Percentiles rank a stretch among this genome's conserved stretches.
These are phyloP conservation scores for Nothomitra cinnamomea DNA, from an alignment of 2,329 filamentous ascomycete species.

Conservation along the genomic window DNA sequence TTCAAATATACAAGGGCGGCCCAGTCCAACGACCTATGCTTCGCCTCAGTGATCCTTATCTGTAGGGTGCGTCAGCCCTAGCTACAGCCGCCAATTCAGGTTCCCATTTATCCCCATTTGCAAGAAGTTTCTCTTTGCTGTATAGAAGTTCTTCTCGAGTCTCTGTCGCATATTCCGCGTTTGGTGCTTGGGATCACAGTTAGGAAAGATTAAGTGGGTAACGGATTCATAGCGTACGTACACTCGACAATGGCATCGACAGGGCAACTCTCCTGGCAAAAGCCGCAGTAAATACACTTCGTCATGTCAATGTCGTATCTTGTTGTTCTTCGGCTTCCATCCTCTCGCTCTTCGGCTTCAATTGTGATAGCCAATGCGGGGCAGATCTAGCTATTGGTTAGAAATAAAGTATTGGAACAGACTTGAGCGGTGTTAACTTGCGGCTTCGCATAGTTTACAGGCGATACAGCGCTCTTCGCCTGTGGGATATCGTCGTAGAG, in stretches of 20 bases:
- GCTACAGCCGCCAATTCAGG: constrained; percentile 86
- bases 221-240: constrained; percentile 19
- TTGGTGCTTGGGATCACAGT: constrained; percentile 30
- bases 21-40: background rate
- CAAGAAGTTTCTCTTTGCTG: constrained; percentile 88
- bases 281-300: constrained; percentile 99
- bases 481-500: constrained; percentile 85
- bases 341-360: constrained; percentile 93
- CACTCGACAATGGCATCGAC: constrained; percentile 84
- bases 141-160: constrained; percentile 87
- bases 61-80: constrained; percentile 82
- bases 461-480: constrained; percentile 98
- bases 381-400: constrained; percentile 47
- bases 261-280: constrained; percentile 97
- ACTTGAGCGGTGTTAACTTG: constrained; percentile 17
- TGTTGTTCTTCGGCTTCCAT: constrained; percentile 86
- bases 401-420: background rate
- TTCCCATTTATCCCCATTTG: constrained; percentile 95
- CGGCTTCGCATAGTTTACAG: constrained; percentile 97
- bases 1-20: background rate
- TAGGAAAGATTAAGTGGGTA: background rate
- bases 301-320: constrained; percentile 99
- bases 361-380: constrained; percentile 97
- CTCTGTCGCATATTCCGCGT: constrained; percentile 60
- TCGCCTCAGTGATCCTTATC: constrained; percentile 32